Percentiles rank a stretch among this genome's conserved stretches.
phyloP scores from a whole-genome alignment of 208 protist species.

The Crithidia brevicula region DNA sequence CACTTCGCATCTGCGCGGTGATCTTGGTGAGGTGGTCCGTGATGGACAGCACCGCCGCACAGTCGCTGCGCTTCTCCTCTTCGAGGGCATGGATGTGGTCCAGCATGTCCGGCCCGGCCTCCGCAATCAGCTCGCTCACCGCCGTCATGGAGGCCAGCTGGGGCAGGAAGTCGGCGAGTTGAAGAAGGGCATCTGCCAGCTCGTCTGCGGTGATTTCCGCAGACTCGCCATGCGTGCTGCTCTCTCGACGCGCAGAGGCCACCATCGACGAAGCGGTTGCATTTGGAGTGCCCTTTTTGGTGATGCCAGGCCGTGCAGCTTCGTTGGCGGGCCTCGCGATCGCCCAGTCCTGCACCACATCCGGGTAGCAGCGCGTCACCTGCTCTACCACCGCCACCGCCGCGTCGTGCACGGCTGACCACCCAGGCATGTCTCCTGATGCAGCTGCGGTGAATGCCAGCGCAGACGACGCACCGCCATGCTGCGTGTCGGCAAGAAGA shows the following conservation, averaged over 20 bases:
- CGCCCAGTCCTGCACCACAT: constrained; percentile 1
- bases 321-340: neutral
- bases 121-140: constrained; percentile 4
- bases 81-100: constrained; percentile 22
- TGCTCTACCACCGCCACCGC: constrained; percentile 25
- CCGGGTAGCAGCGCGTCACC: constrained; percentile 18
- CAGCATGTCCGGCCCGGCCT: constrained; percentile 14
- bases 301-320: neutral
- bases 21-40: constrained; percentile 21
- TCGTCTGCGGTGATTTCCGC: constrained; percentile 9
- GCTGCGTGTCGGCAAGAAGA: constrained; percentile 2
- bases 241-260: neutral
- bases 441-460: neutral
- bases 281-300: neutral
- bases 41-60: constrained; percentile 24
- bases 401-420: constrained; percentile 16
- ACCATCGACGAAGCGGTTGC: neutral
- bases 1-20: constrained; percentile 11
- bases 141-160: constrained; percentile 11
- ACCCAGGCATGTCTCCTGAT: neutral
- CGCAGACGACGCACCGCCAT: neutral
- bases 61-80: constrained; percentile 30
- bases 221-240: neutral
- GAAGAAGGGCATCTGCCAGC: constrained; percentile 7
- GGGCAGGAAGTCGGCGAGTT: constrained; percentile 23